Evolutionary conservation across 441 rosid genomes (phyloP).

Genomic region (Adansonia grandidieri): DNA sequence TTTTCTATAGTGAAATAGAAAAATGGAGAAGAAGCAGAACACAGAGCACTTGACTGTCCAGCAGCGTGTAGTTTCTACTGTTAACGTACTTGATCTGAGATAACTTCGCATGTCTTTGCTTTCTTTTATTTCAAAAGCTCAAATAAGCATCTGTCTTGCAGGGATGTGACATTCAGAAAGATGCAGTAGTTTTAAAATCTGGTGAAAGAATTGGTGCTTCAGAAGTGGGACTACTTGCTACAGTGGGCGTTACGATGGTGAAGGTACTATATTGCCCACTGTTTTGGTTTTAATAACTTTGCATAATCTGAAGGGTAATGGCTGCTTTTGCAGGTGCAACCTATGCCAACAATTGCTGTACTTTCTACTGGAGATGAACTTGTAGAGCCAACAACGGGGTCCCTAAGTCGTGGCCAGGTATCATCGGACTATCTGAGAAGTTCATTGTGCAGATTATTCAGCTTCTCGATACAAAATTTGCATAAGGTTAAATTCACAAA

Average conservation of each 20-base stretch:
- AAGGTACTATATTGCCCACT: slow-evolving; percentile 54
- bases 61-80: not conserved
- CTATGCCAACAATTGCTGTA: slow-evolving; percentile 76
- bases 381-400: slow-evolving; percentile 66
- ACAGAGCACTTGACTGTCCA: not conserved
- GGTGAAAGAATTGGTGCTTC: slow-evolving; percentile 86
- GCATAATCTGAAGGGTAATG: slow-evolving; percentile 22
- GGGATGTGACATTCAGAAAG: slow-evolving; percentile 88
- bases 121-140: slow-evolving; percentile 24
- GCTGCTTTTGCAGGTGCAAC: slow-evolving; percentile 64
- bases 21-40: not conserved
- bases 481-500: not conserved
- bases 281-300: slow-evolving; percentile 30
- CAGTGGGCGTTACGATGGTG: slow-evolving; percentile 72
- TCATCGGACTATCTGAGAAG: slow-evolving; percentile 14
- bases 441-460: not conserved
- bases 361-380: slow-evolving; percentile 98
- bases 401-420: slow-evolving; percentile 89
- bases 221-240: slow-evolving; percentile 90
- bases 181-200: slow-evolving; percentile 57
- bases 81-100: slow-evolving; percentile 14
- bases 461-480: slow-evolving; percentile 2
- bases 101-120: not conserved
- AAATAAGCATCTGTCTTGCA: slow-evolving; percentile 36
- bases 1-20: not conserved